These are phyloP conservation scores for Colletotrichum truncatum DNA, from an alignment of 2,329 filamentous ascomycete species.

Conservation along the genomic window DNA sequence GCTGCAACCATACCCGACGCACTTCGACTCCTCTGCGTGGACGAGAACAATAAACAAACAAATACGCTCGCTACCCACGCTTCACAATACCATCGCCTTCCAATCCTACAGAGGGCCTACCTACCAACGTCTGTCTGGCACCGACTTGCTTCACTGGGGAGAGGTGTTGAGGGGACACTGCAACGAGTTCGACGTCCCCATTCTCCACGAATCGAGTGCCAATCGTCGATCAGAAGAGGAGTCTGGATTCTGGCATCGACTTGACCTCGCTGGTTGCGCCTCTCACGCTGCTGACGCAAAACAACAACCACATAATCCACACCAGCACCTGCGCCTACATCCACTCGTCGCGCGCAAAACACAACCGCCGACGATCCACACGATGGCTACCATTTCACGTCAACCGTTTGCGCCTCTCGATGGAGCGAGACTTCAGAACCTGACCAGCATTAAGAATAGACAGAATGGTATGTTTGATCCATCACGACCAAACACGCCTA, in stretches of 20 bases:
- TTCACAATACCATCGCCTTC: background rate
- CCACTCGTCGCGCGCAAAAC: constrained; percentile 17
- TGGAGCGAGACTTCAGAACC: constrained; percentile 72
- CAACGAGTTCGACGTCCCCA: background rate
- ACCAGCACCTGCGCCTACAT: background rate
- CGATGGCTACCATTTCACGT: constrained; percentile 67
- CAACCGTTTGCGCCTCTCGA: constrained; percentile 82
- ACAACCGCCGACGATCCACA: constrained; percentile 25
- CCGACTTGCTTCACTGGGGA: constrained; percentile 9
- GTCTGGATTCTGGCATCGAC: background rate
- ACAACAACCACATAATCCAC: background rate
- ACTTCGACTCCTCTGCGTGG: constrained; percentile 21
- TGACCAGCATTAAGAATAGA: constrained; percentile 81
- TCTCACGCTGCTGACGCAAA: background rate
- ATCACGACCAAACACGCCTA: constrained; percentile 5
- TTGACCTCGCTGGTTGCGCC: background rate
- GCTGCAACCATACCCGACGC: constrained; percentile 3
- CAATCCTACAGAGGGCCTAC: background rate
- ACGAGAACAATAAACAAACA: constrained; percentile 30
- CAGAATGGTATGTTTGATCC: constrained; percentile 70
- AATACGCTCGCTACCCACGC: constrained; percentile 18
- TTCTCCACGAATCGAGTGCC: constrained; percentile 21
- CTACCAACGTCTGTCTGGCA: constrained; percentile 20
- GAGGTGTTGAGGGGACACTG: constrained; percentile 1
- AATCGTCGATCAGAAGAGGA: constrained; percentile 19